A percentile compares a stretch with the other conserved stretches of the same genome.
phyloP scores from a whole-genome alignment of 2,329 filamentous ascomycete genomes.

The Grosmannia huntii region DNA sequence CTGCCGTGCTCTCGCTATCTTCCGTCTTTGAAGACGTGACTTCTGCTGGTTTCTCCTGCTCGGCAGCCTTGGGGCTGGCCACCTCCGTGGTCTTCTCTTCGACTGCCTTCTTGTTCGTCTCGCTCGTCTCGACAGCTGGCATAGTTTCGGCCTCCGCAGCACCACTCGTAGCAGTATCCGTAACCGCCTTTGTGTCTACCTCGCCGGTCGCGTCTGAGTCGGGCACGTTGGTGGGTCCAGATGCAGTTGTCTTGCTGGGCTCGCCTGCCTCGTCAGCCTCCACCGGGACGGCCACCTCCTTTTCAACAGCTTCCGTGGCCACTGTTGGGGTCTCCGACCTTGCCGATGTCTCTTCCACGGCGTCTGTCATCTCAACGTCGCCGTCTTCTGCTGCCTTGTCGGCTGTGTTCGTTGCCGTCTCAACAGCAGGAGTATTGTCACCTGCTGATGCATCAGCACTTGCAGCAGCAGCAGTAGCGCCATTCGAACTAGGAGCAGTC shows the following conservation, averaged over 20 bases:
- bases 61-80: constrained; percentile 14
- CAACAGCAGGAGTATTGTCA: constrained; percentile 5
- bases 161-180: not conserved
- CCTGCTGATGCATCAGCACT: constrained; percentile 1
- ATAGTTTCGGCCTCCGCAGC: not conserved
- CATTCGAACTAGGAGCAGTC: too few relatives aligned
- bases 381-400: constrained; percentile 23
- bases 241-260: not conserved
- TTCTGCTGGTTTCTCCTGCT: constrained; percentile 21
- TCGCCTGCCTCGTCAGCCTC: not conserved
- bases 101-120: not conserved
- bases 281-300: not conserved
- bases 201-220: not conserved
- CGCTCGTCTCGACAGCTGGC: not conserved
- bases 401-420: not conserved
- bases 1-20: not conserved
- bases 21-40: not conserved
- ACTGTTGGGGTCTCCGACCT: constrained; percentile 11
- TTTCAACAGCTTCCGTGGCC: constrained; percentile 9
- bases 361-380: constrained; percentile 33
- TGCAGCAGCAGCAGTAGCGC: not conserved
- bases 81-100: not conserved
- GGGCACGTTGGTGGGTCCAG: not conserved
- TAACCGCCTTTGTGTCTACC: not conserved
- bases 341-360: constrained; percentile 1